phyloP scores from a whole-genome alignment of 2,329 filamentous ascomycete genomes.

The Alternaria sp. region DNA sequence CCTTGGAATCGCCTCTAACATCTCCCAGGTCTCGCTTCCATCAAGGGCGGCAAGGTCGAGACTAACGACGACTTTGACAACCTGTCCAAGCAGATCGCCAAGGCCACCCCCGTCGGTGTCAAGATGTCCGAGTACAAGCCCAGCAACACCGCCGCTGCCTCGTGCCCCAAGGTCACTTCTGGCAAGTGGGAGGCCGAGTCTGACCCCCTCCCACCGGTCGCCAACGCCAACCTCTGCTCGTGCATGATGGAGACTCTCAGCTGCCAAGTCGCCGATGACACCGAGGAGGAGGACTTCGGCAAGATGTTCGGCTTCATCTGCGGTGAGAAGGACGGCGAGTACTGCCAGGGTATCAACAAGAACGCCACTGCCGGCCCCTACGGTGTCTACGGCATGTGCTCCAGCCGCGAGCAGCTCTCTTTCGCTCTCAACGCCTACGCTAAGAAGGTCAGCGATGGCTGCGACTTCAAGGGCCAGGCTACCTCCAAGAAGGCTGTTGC shows the following conservation, averaged over 20 bases:
- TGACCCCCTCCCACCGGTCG: slow-evolving; percentile 76
- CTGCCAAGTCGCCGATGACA: slow-evolving; percentile 67
- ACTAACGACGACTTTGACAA: slow-evolving; percentile 66
- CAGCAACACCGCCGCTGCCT: slow-evolving; percentile 69
- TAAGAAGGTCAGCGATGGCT: slow-evolving; percentile 61
- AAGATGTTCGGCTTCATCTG: slow-evolving; percentile 78
- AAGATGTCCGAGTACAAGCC: slow-evolving; percentile 72
- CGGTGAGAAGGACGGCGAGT: slow-evolving; percentile 57
- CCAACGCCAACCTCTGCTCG: slow-evolving; percentile 77
- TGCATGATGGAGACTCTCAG: slow-evolving; percentile 81
- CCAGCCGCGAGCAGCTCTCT: slow-evolving; percentile 70
- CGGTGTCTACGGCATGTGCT: slow-evolving; percentile 81
- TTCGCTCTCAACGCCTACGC: slow-evolving; percentile 75
- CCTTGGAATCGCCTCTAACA: slow-evolving; percentile 8
- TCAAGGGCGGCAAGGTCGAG: slow-evolving; percentile 63
- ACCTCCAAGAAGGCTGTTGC: slow-evolving; percentile 58
- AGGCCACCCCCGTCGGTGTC: slow-evolving; percentile 70
- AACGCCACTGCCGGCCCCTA: slow-evolving; percentile 73
- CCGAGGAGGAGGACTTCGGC: slow-evolving; percentile 66
- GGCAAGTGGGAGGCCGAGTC: slow-evolving; percentile 71
- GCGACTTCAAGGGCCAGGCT: slow-evolving; percentile 74
- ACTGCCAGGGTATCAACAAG: slow-evolving; percentile 71
- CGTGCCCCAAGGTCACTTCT: slow-evolving; percentile 71
- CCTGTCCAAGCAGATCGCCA: slow-evolving; percentile 71
- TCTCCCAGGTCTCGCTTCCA: slow-evolving; percentile 66